Conservation (phyloP, 768 basidiomycete species). For the Pleurotus platypus region DNA sequence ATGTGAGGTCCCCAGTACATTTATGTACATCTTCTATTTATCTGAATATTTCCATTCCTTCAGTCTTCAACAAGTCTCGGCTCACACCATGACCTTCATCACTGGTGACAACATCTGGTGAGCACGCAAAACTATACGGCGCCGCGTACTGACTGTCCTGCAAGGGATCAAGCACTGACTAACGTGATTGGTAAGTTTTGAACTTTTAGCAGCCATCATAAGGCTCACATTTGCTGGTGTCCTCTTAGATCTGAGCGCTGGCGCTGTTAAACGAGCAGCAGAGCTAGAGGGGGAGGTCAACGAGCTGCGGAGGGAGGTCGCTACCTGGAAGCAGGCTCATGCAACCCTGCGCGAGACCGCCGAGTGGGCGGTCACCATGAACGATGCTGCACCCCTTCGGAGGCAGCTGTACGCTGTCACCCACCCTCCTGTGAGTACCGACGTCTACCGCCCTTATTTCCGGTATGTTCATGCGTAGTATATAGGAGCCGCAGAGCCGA, state of each 20-base stretch:
- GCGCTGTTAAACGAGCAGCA: constrained; percentile 59
- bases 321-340: constrained; percentile 71
- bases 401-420: constrained; percentile 40
- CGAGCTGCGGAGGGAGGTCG: constrained; percentile 67
- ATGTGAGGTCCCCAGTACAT: constrained; percentile 10
- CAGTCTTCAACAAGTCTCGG: too few relatives aligned
- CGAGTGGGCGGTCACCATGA: constrained; percentile 60
- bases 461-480: neutral
- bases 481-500: constrained; percentile 40
- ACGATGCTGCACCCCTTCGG: constrained; percentile 66
- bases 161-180: constrained; percentile 65
- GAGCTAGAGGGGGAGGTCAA: constrained; percentile 62
- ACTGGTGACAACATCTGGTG: constrained; percentile 63
- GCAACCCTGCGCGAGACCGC: constrained; percentile 56
- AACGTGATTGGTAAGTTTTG: constrained; percentile 50
- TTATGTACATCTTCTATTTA: constrained; percentile 29
- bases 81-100: constrained; percentile 52
- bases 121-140: constrained; percentile 18
- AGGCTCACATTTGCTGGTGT: neutral
- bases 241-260: constrained; percentile 53
- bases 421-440: constrained; percentile 41
- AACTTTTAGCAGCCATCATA: neutral
- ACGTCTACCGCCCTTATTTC: too few relatives aligned
- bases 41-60: constrained; percentile 32
- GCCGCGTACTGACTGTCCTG: too few relatives aligned